Evolutionary conservation across 1,139 yeast genomes (phyloP).

Genomic region (Eremothecium coryli): DNA sequence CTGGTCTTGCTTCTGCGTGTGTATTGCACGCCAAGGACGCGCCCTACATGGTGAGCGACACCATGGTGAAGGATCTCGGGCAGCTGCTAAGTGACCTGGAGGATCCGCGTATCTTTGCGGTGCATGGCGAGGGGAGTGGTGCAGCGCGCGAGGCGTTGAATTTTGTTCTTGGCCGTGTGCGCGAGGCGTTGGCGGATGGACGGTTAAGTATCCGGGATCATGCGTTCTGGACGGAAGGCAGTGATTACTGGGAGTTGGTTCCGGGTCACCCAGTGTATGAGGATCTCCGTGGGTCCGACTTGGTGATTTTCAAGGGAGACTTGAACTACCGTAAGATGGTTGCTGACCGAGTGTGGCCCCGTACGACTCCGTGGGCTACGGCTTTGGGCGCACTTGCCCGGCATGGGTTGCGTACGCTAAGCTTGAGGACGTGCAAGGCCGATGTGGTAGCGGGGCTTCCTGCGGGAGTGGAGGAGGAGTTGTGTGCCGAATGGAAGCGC

Average conservation of each 20-base stretch:
- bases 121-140: slow-evolving; percentile 35
- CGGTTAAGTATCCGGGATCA: slow-evolving; percentile 50
- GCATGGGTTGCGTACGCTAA: slow-evolving; percentile 51
- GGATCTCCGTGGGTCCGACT: slow-evolving; percentile 46
- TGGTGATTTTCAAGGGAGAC: slow-evolving; percentile 89
- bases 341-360: slow-evolving; percentile 83
- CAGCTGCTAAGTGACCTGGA: slow-evolving; percentile 50
- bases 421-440: slow-evolving; percentile 90
- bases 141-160: slow-evolving; percentile 30
- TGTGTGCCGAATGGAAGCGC: slow-evolving; percentile 48
- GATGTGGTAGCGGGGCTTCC: slow-evolving; percentile 89
- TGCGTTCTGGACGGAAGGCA: slow-evolving; percentile 77
- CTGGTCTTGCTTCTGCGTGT: slow-evolving; percentile 51
- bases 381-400: slow-evolving; percentile 65
- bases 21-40: slow-evolving; percentile 80
- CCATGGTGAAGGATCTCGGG: slow-evolving; percentile 71
- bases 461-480: slow-evolving; percentile 60
- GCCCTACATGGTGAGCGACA: slow-evolving; percentile 98
- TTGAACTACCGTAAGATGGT: slow-evolving; percentile 89
- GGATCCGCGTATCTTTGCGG: slow-evolving; percentile 43
- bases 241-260: slow-evolving; percentile 61
- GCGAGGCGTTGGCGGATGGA: slow-evolving; percentile 41
- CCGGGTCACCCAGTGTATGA: slow-evolving; percentile 51
- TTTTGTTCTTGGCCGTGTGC: slow-evolving; percentile 43
- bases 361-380: slow-evolving; percentile 59